Conservation (phyloP, 495 filamentous ascomycete species). For the Penicillium egyptiacum region DNA sequence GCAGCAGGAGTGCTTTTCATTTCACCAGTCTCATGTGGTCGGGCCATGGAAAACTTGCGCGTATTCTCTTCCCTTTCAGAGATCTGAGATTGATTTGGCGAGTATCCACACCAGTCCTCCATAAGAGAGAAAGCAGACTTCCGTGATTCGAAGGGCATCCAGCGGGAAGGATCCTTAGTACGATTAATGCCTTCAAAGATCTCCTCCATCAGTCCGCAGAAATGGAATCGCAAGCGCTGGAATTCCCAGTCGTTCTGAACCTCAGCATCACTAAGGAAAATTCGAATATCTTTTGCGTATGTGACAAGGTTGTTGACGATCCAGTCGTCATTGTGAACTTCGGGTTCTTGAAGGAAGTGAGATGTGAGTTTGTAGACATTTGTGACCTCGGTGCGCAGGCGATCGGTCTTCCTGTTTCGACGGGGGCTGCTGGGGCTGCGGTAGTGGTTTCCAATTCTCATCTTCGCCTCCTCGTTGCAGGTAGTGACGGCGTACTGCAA, state of each 20-base stretch:
- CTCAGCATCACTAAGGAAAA: slow-evolving; percentile 90
- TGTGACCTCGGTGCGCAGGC: slow-evolving; percentile 88
- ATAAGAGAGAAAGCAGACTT: slow-evolving; percentile 93
- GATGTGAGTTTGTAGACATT: slow-evolving; percentile 94
- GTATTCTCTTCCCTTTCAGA: slow-evolving; percentile 83
- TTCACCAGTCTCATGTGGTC: slow-evolving; percentile 64
- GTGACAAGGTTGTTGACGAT: slow-evolving; percentile 84
- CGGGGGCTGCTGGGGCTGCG: slow-evolving; percentile 73
- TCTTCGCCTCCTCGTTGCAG: slow-evolving; percentile 85
- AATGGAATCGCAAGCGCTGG: slow-evolving; percentile 87
- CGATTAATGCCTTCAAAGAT: slow-evolving; percentile 89
- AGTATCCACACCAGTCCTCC: slow-evolving; percentile 99
- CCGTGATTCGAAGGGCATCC: slow-evolving; percentile 93
- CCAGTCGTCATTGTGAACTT: slow-evolving; percentile 88
- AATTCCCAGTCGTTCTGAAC: slow-evolving; percentile 97
- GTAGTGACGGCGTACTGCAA: slow-evolving; percentile 76
- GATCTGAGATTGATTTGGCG: slow-evolving; percentile 83
- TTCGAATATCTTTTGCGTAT: slow-evolving; percentile 87
- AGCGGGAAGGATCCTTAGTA: slow-evolving; percentile 78
- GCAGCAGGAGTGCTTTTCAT: slow-evolving; percentile 75
- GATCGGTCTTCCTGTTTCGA: slow-evolving; percentile 75
- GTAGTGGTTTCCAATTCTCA: slow-evolving; percentile 72
- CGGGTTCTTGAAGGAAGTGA: slow-evolving; percentile 77
- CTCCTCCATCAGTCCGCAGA: slow-evolving; percentile 89
- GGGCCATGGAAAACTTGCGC: slow-evolving; percentile 73